A percentile compares a stretch with the other conserved stretches of the same genome.
These are phyloP conservation scores for Ceratocystis colombiana DNA, from an alignment of 2,329 filamentous ascomycete species.

Conservation along the genomic window DNA sequence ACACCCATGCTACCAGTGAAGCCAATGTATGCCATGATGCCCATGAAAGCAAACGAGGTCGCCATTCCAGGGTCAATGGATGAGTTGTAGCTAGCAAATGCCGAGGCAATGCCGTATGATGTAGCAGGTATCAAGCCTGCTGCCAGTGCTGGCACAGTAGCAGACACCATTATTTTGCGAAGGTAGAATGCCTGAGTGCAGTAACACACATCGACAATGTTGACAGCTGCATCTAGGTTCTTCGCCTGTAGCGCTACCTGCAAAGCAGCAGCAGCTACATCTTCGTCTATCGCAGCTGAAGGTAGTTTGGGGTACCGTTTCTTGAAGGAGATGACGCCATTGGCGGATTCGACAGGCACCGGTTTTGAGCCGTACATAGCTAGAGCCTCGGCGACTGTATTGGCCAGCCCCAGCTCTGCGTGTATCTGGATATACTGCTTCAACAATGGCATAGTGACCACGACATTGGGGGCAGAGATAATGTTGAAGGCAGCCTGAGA, in stretches of 20 bases:
- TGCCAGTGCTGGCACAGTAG: conserved; percentile 49
- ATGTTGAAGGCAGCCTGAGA: conserved; percentile 58
- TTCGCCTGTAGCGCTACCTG: conserved; percentile 68
- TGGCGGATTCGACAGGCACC: conserved; percentile 41
- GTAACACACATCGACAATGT: conserved; percentile 61
- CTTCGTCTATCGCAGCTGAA: conserved; percentile 60
- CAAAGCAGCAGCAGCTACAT: conserved; percentile 62
- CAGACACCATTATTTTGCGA: conserved; percentile 56
- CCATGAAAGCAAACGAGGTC: conserved; percentile 67
- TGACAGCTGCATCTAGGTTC: conserved; percentile 67
- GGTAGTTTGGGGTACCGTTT: conserved; percentile 56
- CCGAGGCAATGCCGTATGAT: conserved; percentile 57
- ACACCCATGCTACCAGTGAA: conserved; percentile 74
- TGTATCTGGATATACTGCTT: conserved; percentile 68
- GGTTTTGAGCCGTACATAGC: conserved; percentile 77
- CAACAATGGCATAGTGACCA: conserved; percentile 66
- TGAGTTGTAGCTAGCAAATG: conserved; percentile 52
- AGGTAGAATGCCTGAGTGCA: conserved; percentile 55
- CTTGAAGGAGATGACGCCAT: conserved; percentile 18
- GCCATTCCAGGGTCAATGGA: conserved; percentile 68
- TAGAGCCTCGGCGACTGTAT: conserved; percentile 70
- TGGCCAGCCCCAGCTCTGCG: conserved; percentile 58
- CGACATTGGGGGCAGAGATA: conserved; percentile 62
- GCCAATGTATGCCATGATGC: conserved; percentile 71
- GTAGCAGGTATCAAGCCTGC: conserved; percentile 54